Evolutionary conservation across 495 filamentous ascomycete species (phyloP).

Genomic region (Annulohypoxylon stygium): DNA sequence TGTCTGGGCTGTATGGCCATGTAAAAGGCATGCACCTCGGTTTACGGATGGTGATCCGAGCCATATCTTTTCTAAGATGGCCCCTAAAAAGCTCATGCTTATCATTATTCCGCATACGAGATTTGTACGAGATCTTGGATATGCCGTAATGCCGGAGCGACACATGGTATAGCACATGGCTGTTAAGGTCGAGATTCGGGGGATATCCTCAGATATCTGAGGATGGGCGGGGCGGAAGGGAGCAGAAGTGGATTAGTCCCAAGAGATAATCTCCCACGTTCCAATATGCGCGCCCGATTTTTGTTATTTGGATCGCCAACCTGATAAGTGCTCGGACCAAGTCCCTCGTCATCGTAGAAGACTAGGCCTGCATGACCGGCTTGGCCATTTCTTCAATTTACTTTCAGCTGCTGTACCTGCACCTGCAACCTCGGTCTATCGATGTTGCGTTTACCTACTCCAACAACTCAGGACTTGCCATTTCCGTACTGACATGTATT

Average conservation of each 20-base stretch:
- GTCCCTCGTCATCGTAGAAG: not conserved
- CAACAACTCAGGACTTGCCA: not conserved
- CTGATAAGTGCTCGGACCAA: conserved; percentile 26
- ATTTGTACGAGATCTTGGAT: conserved; percentile 17
- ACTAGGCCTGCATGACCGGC: conserved; percentile 3
- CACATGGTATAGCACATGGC: conserved; percentile 30
- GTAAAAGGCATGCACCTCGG: conserved; percentile 30
- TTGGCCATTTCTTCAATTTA: not conserved
- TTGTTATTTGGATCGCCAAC: conserved; percentile 41
- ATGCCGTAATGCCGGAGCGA: conserved; percentile 14
- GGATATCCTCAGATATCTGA: not conserved
- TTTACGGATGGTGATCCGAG: conserved; percentile 31
- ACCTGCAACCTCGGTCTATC: not conserved
- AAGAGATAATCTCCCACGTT: conserved; percentile 32
- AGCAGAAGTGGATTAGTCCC: conserved; percentile 12
- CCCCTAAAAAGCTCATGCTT: not conserved
- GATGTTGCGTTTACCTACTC: not conserved
- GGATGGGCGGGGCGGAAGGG: conserved; percentile 22
- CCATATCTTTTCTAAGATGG: not conserved
- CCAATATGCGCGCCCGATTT: conserved; percentile 3
- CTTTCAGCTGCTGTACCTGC: not conserved
- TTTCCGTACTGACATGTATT: not conserved
- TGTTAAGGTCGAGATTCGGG: conserved; percentile 16
- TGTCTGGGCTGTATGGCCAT: not conserved
- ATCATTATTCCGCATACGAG: conserved; percentile 15